phyloP scores from a whole-genome alignment of 2,329 filamentous ascomycete genomes.

The Alternaria longipes region DNA sequence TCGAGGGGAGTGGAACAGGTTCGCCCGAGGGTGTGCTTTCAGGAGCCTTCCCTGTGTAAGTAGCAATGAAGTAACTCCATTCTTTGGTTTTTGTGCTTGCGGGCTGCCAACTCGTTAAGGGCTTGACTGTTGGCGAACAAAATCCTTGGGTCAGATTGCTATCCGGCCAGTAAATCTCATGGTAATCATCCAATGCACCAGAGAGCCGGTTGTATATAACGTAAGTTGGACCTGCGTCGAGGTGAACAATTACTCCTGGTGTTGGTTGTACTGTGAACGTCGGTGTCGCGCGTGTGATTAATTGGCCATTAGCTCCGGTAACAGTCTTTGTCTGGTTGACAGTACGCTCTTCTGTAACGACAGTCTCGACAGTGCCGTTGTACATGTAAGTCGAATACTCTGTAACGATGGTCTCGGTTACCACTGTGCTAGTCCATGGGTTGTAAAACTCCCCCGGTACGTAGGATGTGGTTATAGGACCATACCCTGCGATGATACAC shows the following conservation, averaged over 20 bases:
- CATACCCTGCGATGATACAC: conserved; percentile 39
- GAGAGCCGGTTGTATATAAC: conserved; percentile 40
- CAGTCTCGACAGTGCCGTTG: conserved; percentile 36
- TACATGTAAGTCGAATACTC: conserved; percentile 37
- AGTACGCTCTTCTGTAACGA: conserved; percentile 34
- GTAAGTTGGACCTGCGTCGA: conserved; percentile 43
- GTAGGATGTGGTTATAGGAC: conserved; percentile 36
- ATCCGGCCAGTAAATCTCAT: conserved; percentile 7
- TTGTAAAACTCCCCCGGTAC: conserved; percentile 4
- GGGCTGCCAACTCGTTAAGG: conserved; percentile 29
- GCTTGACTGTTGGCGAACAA: conserved; percentile 20
- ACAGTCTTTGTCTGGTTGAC: conserved; percentile 41
- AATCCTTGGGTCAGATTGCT: conserved; percentile 3
- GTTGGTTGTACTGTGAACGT: conserved; percentile 34
- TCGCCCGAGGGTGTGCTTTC: conserved; percentile 1
- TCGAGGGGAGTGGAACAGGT: conserved; percentile 32
- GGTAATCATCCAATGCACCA: conserved; percentile 32
- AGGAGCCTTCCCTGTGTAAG: conserved; percentile 17
- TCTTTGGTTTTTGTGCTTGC: conserved; percentile 27
- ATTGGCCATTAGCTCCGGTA: conserved; percentile 16
- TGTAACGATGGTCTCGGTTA: conserved; percentile 40
- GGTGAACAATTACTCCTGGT: conserved; percentile 19
- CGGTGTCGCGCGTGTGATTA: conserved; percentile 34
- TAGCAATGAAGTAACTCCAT: conserved; percentile 41
- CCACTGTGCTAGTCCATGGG: conserved; percentile 33